A percentile compares a stretch with the other conserved stretches of the same genome.
Conservation (phyloP, 441 rosid species). For the Heliophila coronopifolia region DNA sequence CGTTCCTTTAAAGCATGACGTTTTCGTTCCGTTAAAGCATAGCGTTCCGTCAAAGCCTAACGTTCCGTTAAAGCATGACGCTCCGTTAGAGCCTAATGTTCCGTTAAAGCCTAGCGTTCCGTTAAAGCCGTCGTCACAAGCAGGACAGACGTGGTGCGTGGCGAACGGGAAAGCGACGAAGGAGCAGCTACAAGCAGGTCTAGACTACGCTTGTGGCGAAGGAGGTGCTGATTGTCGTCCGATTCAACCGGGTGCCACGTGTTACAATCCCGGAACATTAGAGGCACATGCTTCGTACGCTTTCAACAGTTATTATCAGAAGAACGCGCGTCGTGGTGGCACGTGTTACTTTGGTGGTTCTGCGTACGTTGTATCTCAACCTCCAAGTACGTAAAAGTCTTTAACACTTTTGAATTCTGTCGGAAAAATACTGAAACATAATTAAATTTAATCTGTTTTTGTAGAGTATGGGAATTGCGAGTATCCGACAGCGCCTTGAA, state of each 20-base stretch:
- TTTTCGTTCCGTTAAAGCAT: no score
- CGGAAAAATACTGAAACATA: no score
- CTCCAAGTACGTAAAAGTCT: conserved; percentile 78
- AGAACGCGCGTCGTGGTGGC: conserved; percentile 44
- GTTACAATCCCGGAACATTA: conserved; percentile 42
- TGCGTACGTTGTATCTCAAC: conserved; percentile 54
- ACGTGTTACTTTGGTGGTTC: conserved; percentile 52
- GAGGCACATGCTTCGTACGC: conserved; percentile 69
- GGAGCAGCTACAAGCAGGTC: conserved; percentile 42
- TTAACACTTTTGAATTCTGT: no score
- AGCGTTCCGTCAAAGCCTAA: no score
- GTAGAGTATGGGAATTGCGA: no score
- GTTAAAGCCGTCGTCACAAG: no score
- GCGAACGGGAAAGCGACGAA: conserved; percentile 35
- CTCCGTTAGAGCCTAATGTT: no score
- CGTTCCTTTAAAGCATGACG: conserved; percentile 28
- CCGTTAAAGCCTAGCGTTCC: no score
- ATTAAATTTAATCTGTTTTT: no score
- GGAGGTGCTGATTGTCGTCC: conserved; percentile 63
- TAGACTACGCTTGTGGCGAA: conserved; percentile 59
- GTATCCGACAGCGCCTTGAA: no score
- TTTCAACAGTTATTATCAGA: conserved; percentile 63
- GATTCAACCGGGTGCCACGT: conserved; percentile 52
- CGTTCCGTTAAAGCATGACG: no score
- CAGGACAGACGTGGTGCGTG: conserved; percentile 61